A percentile compares a stretch with the other conserved stretches of the same genome.
Evolutionary conservation across 495 filamentous ascomycete species (phyloP).

Genomic region (Lophiostoma macrostomum): DNA sequence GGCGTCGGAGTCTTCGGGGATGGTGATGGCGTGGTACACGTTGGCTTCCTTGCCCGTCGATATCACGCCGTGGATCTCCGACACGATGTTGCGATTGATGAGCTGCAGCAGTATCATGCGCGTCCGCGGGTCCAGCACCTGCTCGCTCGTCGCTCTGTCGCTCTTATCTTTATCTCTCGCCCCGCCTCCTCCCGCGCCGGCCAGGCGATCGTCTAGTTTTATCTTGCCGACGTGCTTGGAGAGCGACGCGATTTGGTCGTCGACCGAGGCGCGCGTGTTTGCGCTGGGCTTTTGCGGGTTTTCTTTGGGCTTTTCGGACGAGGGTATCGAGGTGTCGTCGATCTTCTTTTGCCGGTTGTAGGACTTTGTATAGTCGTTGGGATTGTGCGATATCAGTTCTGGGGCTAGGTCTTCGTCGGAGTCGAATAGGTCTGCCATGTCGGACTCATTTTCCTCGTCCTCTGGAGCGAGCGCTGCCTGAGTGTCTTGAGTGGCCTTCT

Average conservation of each 20-base stretch:
- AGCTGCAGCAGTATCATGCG: slow-evolving; percentile 93
- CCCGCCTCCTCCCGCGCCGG: slow-evolving; percentile 49
- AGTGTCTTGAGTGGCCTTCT: neutral
- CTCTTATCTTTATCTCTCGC: slow-evolving; percentile 67
- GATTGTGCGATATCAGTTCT: slow-evolving; percentile 53
- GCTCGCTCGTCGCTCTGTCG: slow-evolving; percentile 88
- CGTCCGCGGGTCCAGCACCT: slow-evolving; percentile 89
- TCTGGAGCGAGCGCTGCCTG: neutral
- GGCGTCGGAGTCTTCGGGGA: slow-evolving; percentile 45
- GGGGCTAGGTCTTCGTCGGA: slow-evolving; percentile 47
- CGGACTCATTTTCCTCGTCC: slow-evolving; percentile 54
- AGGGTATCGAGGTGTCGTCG: slow-evolving; percentile 58
- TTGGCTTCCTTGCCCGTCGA: slow-evolving; percentile 98
- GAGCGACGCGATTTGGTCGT: slow-evolving; percentile 82
- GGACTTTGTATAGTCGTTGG: slow-evolving; percentile 74
- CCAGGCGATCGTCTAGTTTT: slow-evolving; percentile 66
- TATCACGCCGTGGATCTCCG: slow-evolving; percentile 85
- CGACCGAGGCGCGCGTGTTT: slow-evolving; percentile 72
- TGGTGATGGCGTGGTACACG: slow-evolving; percentile 77
- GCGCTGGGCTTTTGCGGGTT: slow-evolving; percentile 81
- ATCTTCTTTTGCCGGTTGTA: slow-evolving; percentile 80
- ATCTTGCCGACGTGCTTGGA: slow-evolving; percentile 88
- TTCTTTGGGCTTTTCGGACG: slow-evolving; percentile 59
- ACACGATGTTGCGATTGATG: slow-evolving; percentile 79
- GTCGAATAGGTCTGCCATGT: slow-evolving; percentile 56